Percentiles rank a stretch among this genome's conserved stretches.
These are phyloP conservation scores for Phytopythium litorale DNA, from an alignment of 352 stramenopile genomes.

Conservation along the genomic window DNA sequence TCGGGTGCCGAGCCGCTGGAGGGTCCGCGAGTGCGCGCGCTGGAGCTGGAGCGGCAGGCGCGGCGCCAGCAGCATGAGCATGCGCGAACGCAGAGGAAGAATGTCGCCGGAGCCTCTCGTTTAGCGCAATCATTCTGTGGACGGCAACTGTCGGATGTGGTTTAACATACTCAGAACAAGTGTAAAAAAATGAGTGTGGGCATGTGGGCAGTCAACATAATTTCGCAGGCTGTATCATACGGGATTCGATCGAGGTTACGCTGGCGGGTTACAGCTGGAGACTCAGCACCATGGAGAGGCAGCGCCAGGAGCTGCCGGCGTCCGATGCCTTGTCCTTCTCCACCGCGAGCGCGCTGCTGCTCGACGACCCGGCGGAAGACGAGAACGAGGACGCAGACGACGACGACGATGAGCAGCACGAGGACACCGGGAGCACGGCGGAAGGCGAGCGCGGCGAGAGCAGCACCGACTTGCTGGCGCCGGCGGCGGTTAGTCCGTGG, in stretches of 20 bases:
- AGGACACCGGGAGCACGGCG: conserved; percentile 10
- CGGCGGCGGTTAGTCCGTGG: not conserved
- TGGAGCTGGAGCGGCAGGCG: not conserved
- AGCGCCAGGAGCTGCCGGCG: conserved; percentile 20
- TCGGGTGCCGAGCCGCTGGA: not conserved
- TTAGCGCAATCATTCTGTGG: not conserved
- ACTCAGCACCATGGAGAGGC: conserved; percentile 34
- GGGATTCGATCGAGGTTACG: not conserved
- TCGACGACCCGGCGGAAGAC: not conserved
- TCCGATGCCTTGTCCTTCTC: conserved; percentile 4
- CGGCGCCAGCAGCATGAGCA: not conserved
- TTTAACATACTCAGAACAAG: conserved; percentile 1
- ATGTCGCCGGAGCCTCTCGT: not conserved
- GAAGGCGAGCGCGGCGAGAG: conserved; percentile 28
- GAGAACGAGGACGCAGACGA: not conserved
- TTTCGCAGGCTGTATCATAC: not conserved
- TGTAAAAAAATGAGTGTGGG: conserved; percentile 4
- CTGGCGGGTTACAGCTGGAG: conserved; percentile 13
- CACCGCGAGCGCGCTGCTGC: not conserved
- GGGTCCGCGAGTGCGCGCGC: not conserved
- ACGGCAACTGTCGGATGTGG: not conserved
- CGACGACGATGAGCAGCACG: not conserved
- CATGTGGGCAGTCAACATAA: not conserved
- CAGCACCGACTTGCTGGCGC: conserved; percentile 16
- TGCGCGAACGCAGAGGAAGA: not conserved